These are phyloP conservation scores for Boletus bicolor DNA, from an alignment of 768 basidiomycete genomes.

Conservation along the genomic window DNA sequence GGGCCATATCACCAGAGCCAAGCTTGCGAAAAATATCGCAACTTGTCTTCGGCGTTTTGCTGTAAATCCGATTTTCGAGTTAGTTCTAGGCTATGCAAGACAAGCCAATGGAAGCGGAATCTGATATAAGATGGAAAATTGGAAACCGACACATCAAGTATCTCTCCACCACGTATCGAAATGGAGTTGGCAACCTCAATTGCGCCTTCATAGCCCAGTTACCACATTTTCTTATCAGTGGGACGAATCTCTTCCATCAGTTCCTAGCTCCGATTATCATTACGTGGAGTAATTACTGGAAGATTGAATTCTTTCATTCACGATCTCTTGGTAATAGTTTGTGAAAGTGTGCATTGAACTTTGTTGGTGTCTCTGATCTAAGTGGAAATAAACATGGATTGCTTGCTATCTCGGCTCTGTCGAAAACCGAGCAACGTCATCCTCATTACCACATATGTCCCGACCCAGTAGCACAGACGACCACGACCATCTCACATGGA, in stretches of 20 bases:
- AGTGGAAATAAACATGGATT: background rate
- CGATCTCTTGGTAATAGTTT: background rate
- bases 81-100: conserved; percentile 44
- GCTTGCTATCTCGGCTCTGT: too few species aligned
- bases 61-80: background rate
- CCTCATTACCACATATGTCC: background rate
- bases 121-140: conserved; percentile 59
- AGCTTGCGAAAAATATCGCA: conserved; percentile 77
- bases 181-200: conserved; percentile 80
- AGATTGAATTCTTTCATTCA: background rate
- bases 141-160: conserved; percentile 57
- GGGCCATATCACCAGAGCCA: conserved; percentile 74
- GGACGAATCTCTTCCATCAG: background rate
- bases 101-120: conserved; percentile 58
- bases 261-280: background rate
- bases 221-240: background rate
- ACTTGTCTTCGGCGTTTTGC: conserved; percentile 73
- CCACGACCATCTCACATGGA: conserved; percentile 55
- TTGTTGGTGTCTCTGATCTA: background rate
- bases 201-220: conserved; percentile 42
- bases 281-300: background rate
- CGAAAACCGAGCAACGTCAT: background rate
- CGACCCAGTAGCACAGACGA: conserved; percentile 7
- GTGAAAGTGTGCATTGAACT: background rate
- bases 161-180: conserved; percentile 81